These are phyloP conservation scores for Lipomyces oligophaga DNA, from an alignment of 805 yeast species.

Conservation along the genomic window DNA sequence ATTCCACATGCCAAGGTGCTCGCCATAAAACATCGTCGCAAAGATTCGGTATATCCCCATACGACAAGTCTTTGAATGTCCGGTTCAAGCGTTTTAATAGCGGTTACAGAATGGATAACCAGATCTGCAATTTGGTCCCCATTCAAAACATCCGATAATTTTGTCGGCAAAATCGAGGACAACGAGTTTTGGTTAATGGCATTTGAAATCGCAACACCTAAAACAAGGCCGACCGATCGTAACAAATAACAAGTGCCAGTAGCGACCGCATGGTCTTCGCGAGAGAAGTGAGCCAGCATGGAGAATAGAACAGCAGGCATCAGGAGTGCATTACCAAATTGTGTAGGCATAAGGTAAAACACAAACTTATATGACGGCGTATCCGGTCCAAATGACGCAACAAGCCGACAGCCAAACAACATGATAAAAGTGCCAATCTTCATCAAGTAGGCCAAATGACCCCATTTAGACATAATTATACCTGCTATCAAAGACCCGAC, in stretches of 20 bases:
- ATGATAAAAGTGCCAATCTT: conserved; percentile 44
- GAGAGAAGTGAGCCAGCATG: conserved; percentile 68
- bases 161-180: conserved; percentile 33
- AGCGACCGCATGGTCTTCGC: conserved; percentile 70
- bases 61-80: conserved; percentile 42
- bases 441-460: conserved; percentile 54
- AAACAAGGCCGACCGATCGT: conserved; percentile 79
- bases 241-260: conserved; percentile 87
- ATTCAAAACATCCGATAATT: conserved; percentile 32
- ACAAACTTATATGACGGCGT: conserved; percentile 41
- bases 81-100: conserved; percentile 47
- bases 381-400: conserved; percentile 32
- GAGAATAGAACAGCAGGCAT: conserved; percentile 71
- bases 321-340: conserved; percentile 62
- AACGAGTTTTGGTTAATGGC: conserved; percentile 58
- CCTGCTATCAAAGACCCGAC: conserved; percentile 67
- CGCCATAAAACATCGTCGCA: conserved; percentile 46
- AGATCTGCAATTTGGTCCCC: conserved; percentile 34
- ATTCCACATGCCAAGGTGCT: conserved; percentile 17
- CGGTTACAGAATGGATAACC: conserved; percentile 53
- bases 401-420: conserved; percentile 46
- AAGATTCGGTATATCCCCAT: conserved; percentile 47
- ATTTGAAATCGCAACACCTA: conserved; percentile 69
- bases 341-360: conserved; percentile 49
- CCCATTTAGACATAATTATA: conserved; percentile 60